phyloP scores from a whole-genome alignment of 2,329 filamentous ascomycete species.

The Paramyrothecium roridum region DNA sequence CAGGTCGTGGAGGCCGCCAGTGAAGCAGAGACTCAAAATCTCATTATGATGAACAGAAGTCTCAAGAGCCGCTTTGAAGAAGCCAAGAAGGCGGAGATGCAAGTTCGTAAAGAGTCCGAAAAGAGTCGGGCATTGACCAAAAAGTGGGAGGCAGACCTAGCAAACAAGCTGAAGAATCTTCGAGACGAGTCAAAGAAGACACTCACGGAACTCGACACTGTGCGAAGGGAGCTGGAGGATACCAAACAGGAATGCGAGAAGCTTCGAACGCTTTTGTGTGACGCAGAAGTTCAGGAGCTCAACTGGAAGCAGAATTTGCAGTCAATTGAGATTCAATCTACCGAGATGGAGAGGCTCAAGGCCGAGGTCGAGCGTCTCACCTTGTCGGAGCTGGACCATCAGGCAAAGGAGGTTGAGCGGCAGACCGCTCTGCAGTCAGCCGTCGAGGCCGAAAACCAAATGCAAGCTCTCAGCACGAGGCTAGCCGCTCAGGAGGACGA shows the following conservation, averaged over 20 bases:
- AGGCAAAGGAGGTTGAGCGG: constrained; percentile 61
- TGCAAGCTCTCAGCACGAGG: constrained; percentile 57
- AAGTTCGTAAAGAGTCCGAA: constrained; percentile 69
- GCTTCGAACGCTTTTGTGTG: constrained; percentile 62
- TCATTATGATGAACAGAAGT: constrained; percentile 73
- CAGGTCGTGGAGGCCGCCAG: constrained; percentile 74
- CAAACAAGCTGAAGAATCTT: constrained; percentile 61
- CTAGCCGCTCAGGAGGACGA: constrained; percentile 50
- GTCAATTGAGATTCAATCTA: constrained; percentile 57
- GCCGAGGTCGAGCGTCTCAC: constrained; percentile 58
- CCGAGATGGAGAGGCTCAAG: constrained; percentile 58
- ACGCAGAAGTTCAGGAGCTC: constrained; percentile 66
- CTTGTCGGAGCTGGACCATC: constrained; percentile 58
- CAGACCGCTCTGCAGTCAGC: constrained; percentile 55
- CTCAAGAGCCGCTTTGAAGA: constrained; percentile 71
- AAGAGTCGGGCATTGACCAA: constrained; percentile 70
- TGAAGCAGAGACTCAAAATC: constrained; percentile 78
- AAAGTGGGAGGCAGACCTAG: constrained; percentile 74
- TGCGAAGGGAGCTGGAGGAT: constrained; percentile 56
- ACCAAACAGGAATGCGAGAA: constrained; percentile 60
- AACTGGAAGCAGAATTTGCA: constrained; percentile 61
- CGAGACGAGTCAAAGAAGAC: constrained; percentile 69
- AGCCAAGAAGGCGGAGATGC: constrained; percentile 66
- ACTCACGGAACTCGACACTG: constrained; percentile 51
- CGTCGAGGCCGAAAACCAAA: constrained; percentile 54